These are phyloP conservation scores for Allium cepa DNA, from an alignment of 106 monocot genomes.

Conservation along the genomic window DNA sequence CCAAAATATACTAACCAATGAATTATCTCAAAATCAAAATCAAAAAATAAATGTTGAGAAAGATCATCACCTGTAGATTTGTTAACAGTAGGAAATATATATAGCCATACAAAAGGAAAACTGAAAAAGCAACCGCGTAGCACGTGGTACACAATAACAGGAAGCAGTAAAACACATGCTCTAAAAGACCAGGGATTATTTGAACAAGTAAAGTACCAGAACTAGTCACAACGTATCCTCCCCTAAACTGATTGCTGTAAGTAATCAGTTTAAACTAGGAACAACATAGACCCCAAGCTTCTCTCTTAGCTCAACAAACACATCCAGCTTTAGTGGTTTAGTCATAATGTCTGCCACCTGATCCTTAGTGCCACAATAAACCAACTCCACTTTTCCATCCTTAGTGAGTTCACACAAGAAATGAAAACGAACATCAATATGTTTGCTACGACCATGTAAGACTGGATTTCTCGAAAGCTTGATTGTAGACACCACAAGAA, in stretches of 20 bases:
- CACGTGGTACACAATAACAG: no score
- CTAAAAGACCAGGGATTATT: no score
- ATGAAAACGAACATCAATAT: not conserved
- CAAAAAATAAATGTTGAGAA: no score
- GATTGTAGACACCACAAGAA: no score
- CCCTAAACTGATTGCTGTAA: conserved; percentile 5
- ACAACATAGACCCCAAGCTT: not conserved
- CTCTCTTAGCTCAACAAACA: not conserved
- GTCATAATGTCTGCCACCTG: not conserved
- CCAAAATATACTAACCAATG: no score
- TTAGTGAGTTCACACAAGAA: not conserved
- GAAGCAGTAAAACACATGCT: no score
- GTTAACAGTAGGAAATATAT: no score
- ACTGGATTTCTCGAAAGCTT: not conserved
- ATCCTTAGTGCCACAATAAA: conserved; percentile 3
- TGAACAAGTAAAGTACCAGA: not conserved
- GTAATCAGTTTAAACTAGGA: not conserved
- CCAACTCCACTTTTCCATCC: not conserved
- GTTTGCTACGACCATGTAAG: not conserved
- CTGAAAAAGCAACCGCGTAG: no score
- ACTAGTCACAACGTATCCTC: not conserved
- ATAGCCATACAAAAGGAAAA: no score
- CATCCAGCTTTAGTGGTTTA: not conserved
- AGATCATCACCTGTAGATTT: no score
- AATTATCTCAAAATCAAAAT: no score